Percentiles rank a stretch among this genome's conserved stretches.
Evolutionary conservation across 1,139 yeast species (phyloP).

Genomic region (Hansenula sp.): DNA sequence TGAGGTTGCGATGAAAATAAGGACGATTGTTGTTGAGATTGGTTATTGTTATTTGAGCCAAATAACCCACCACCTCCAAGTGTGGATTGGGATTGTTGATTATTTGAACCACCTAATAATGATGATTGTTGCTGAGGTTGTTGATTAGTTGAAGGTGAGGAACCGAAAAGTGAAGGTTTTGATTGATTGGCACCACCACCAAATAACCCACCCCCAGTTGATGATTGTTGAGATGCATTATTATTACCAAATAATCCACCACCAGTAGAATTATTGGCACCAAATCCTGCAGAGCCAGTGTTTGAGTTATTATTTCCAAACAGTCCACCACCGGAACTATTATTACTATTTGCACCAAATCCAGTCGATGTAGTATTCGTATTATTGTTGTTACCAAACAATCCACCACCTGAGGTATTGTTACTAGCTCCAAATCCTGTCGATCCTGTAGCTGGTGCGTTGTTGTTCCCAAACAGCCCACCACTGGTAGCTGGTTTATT

Average conservation of each 20-base stretch:
- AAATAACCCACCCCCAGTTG: slow-evolving; percentile 16
- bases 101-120: slow-evolving; percentile 18
- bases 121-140: slow-evolving; percentile 4
- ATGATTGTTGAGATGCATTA: slow-evolving; percentile 11
- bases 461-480: slow-evolving; percentile 28
- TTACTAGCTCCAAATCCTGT: slow-evolving; percentile 19
- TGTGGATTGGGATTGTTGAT: not conserved
- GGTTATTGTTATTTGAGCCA: slow-evolving; percentile 3
- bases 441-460: slow-evolving; percentile 15
- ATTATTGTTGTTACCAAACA: slow-evolving; percentile 24
- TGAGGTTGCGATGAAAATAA: not conserved
- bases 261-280: slow-evolving; percentile 14
- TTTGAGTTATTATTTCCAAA: slow-evolving; percentile 13
- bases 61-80: slow-evolving; percentile 16
- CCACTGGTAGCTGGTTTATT: slow-evolving; percentile 26
- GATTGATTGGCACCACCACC: slow-evolving; percentile 9
- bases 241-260: slow-evolving; percentile 31
- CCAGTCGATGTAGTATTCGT: slow-evolving; percentile 15
- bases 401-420: slow-evolving; percentile 22
- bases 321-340: slow-evolving; percentile 15
- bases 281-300: slow-evolving; percentile 20
- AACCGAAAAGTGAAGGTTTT: slow-evolving; percentile 7
- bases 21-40: slow-evolving; percentile 3
- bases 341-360: slow-evolving; percentile 12
- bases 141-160: slow-evolving; percentile 22